Base-by-base conservation (phyloP, 257 asterid species). In the Cynanchum wilfordii region DNA sequence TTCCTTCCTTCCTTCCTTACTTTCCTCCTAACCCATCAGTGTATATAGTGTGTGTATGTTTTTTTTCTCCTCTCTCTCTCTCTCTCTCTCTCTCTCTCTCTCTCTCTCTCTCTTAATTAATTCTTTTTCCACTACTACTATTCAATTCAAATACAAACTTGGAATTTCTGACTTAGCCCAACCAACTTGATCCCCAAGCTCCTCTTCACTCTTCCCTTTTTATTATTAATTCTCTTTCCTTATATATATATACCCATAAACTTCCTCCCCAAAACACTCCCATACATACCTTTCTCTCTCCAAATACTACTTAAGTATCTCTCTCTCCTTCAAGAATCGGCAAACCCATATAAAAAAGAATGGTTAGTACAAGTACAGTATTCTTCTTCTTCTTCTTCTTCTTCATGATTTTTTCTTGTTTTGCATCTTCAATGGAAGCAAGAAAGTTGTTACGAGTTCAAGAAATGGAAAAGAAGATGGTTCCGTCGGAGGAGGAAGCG, bases 391-490 rank as follows among this genome's bases (percentile, higher is more conserved):
- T 47, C 52, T 9, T 36, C 40, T 67, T 81, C 3, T 68, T 86
- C 9, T 13, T 11, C 55, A 13, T 50, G 20, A 2, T 73, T 1
- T 49, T 83, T 40, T 74, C 85, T 4, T 68, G 83, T 56, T 44
- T 74, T 20, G 51, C 75, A 30, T 76, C 84, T 51, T 57, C 79
- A 24, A 27, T 79, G 15, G 63, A 69, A 7, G 83, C 84, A 22
- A 82, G 97, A 77, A 87, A 85, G 74, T 70, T 84, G 7, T 70
- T 76, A 52, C 12, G 60, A n/a, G 62, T 40, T 1, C 58, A 62
- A 25, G 71, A 78, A n/a, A 51, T 30, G 7, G 68, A 27, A 59
- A 69, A 71, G 30, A 52, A 56, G 9, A 40, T 65, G 63, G 36
- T 67, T 2, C 77, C 81, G 51, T 68, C 86, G 4, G 44, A 24